Evolutionary conservation across 2,329 filamentous ascomycete species (phyloP), one percentile per base, ranked within the genome.

Genomic region (Monosporascus sp.): DNA sequence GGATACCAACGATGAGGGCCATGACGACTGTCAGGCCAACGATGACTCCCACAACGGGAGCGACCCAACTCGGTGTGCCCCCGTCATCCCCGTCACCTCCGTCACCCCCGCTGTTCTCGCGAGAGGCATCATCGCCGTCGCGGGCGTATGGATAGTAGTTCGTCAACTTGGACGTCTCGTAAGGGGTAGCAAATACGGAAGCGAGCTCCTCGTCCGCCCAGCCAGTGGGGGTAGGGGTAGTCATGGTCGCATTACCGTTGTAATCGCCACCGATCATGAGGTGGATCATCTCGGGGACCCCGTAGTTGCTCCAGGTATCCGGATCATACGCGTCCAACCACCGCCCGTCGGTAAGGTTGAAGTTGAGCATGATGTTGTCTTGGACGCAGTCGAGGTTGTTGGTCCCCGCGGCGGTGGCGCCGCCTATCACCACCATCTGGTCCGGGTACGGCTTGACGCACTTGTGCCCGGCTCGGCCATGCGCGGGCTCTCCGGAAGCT

Each of bases 381-480:
- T 74, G 70, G 1, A 88, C 67, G 53, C 84, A 88, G 0, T 55
- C 57, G 0, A 64, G 52, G 0, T 47, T 43, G 1, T 5, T 45
- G 1, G 69, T 72, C 1, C 63, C 19, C 1, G 62, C 41, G 5
- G 75, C 44, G 1, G 72, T 69, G 58, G 82, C 87, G 11, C 90
- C 90, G 26, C 90, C 90, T 16, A 93, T 75, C 7, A 87, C 78
- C 57, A 94, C 76, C 85, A 95, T 91, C 68, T 93, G 89, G 54
- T 87, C 85, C 17, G 91, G 86, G 71, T 90, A 93, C 1, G 82
- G 81, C 61, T 82, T 81, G 60, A 91, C 82, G 70, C 89, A 94
- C 38, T 84, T 83, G 66, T 93, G 89, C 0, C 89, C 89, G 1
- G 85, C 82, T 51, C 90, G 81, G 3, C 76, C 86, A 70, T 70